Percentiles rank a stretch among this genome's conserved stretches.
Conservation (phyloP, 1,284 basidiomycete species). For the Hypsizygus ulmarius region DNA sequence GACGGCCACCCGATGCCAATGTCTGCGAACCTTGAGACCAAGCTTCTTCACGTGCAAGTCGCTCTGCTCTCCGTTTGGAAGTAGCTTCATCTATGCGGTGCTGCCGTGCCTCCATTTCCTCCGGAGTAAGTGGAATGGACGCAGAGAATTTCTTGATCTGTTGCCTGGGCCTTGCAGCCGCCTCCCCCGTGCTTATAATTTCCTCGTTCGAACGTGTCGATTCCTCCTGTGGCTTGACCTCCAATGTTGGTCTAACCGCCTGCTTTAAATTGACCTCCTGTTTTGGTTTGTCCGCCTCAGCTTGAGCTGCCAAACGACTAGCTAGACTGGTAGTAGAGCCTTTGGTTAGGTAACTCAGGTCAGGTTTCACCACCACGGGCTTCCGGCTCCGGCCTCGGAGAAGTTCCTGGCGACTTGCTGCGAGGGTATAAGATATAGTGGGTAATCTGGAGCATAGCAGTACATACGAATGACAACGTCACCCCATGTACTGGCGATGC, state of each 20-base stretch:
- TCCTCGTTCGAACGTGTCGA: conserved; percentile 1
- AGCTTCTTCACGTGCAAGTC: conserved; percentile 14
- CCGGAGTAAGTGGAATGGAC: background rate
- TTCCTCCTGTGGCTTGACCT: too few relatives aligned
- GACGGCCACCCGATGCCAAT: background rate
- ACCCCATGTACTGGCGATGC: conserved; percentile 29
- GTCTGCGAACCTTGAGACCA: background rate
- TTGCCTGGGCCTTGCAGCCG: background rate
- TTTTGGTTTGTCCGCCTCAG: background rate
- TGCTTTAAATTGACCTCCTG: background rate
- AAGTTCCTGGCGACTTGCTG: conserved; percentile 22
- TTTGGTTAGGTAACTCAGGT: conserved; percentile 19
- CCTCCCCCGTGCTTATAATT: background rate
- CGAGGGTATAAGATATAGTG: conserved; percentile 1
- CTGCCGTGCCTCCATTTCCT: background rate
- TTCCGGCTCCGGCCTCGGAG: conserved; percentile 9
- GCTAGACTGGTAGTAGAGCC: conserved; percentile 13
- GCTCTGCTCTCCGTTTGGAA: conserved; percentile 16
- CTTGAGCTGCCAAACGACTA: conserved; percentile 13
- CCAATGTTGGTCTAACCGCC: too few relatives aligned
- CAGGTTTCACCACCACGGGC: conserved; percentile 15
- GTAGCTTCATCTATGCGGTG: conserved; percentile 10
- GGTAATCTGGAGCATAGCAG: background rate
- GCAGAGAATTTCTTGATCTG: background rate
- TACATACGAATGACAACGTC: conserved; percentile 36